A percentile compares a stretch with the other conserved stretches of the same genome.
These are phyloP conservation scores for Melanomma pulvis-pyrius DNA, from an alignment of 495 filamentous ascomycete species.

Conservation along the genomic window DNA sequence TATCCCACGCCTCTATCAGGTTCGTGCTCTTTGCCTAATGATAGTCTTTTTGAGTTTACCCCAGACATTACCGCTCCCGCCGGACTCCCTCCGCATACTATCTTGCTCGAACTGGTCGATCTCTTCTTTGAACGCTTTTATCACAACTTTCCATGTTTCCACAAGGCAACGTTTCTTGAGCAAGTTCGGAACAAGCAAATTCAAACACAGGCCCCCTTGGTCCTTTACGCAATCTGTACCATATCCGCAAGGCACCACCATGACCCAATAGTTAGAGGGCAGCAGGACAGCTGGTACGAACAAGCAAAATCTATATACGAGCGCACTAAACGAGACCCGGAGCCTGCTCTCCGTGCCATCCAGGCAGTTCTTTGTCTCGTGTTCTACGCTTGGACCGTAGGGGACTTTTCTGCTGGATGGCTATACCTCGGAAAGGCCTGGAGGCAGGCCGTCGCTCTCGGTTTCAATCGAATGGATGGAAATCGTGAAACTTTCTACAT, in stretches of 20 bases:
- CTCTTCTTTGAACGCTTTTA: constrained; percentile 26
- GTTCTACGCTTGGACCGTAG: constrained; percentile 14
- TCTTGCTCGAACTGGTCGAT: constrained; percentile 22
- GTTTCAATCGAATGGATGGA: constrained; percentile 25
- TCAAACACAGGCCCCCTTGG: constrained; percentile 13
- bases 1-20: constrained; percentile 8
- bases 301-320: constrained; percentile 30
- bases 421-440: constrained; percentile 29
- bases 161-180: constrained; percentile 14
- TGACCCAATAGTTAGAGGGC: constrained; percentile 10
- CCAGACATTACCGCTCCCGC: background rate
- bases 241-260: constrained; percentile 19
- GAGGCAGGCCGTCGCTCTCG: constrained; percentile 26
- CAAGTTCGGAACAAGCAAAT: constrained; percentile 12
- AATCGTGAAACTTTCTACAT: background rate
- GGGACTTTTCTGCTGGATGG: constrained; percentile 26
- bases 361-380: constrained; percentile 25
- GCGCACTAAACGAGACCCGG: constrained; percentile 14
- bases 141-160: constrained; percentile 24
- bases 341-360: constrained; percentile 17
- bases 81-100: constrained; percentile 11
- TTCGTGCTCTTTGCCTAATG: background rate
- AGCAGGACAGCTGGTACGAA: constrained; percentile 17
- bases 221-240: constrained; percentile 26
- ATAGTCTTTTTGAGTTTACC: background rate